Conservation (phyloP, 1,284 basidiomycete genomes). For the Puccinia polysora region DNA sequence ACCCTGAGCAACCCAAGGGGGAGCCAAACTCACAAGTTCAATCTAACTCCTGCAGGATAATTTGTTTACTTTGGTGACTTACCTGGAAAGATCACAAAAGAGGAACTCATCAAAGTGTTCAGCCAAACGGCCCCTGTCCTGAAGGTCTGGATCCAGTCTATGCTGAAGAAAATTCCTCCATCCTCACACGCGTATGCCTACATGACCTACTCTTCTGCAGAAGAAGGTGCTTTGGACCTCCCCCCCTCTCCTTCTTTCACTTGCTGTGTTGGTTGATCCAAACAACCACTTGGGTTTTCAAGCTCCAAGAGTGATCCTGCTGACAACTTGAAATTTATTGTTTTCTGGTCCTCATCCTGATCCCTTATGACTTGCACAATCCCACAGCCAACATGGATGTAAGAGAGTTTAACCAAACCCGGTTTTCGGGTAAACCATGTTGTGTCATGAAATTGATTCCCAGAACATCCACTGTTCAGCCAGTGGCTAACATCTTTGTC, state of each 20-base stretch:
- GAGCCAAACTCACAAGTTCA: too few species aligned
- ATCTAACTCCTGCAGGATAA: too few species aligned
- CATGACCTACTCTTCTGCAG: too few species aligned
- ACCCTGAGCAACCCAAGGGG: too few species aligned
- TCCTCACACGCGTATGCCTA: constrained; percentile 7
- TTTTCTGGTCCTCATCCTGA: neutral
- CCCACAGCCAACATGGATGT: neutral
- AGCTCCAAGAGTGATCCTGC: too few species aligned
- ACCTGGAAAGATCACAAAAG: neutral
- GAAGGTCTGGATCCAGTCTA: neutral
- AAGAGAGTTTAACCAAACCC: neutral
- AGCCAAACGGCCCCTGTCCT: neutral
- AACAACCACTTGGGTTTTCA: too few species aligned
- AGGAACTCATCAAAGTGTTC: too few species aligned
- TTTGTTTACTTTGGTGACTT: constrained; percentile 5
- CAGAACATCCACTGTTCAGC: neutral
- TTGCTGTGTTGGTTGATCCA: too few species aligned
- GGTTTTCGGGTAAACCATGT: neutral
- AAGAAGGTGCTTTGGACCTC: too few species aligned
- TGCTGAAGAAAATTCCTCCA: too few species aligned
- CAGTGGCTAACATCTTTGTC: neutral
- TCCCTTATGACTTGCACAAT: too few species aligned
- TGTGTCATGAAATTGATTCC: neutral
- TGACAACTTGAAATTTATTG: neutral
- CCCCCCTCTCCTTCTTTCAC: too few species aligned